Base-by-base conservation (phyloP, 345 rosid genomes). In the Heritiera fomes region DNA sequence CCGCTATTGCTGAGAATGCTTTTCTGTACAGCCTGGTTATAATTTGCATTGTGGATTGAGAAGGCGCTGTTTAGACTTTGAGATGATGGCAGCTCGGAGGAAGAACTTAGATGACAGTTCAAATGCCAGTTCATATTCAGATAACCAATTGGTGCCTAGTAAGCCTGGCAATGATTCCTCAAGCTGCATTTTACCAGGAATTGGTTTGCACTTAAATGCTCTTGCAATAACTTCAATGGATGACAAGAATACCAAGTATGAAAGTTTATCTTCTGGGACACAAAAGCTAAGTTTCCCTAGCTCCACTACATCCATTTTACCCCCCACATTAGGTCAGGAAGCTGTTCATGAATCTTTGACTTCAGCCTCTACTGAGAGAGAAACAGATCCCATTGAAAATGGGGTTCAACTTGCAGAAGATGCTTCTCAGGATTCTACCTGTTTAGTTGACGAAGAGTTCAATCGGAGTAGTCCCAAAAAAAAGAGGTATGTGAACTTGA, bases 31-130 rank as follows among this genome's bases (percentile, higher is more conserved):
- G 97, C 75, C 86, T 62, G 78, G 82, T 83, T 85, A 87, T 59
- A 85, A 76, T 85, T 79, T 90, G 89, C 87, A 90, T 70, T 92
- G 95, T 78, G 95, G 99, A 79, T 83, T 94, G 88, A 84, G 93
- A 81, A 91, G 99, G 83, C 97, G 99, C 43, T 96, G 98, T 87
- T 84, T 96, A 32, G 97, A 96, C 88, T 96, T 94, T 85, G 97
- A 92, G 85, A 84, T 81, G 86, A 87, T 76, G 34, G 91, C 88
- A 78, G 86, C 86, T 75, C 83, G 85, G 80, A 86, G 84, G 83
- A 93, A 87, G 88, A 82, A 80, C 82, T 69, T 77, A 45, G 83
- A 78, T 46, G 79, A 77, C 46, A 78, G 82, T 64, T 83, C 88
- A 53, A 82, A 52, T 82, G 75, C 78, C 52, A 81, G 71, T 80